Evolutionary conservation across 208 protist species (phyloP), one percentile per base, ranked within the genome.

Genomic region (Trypanosoma caninum): DNA sequence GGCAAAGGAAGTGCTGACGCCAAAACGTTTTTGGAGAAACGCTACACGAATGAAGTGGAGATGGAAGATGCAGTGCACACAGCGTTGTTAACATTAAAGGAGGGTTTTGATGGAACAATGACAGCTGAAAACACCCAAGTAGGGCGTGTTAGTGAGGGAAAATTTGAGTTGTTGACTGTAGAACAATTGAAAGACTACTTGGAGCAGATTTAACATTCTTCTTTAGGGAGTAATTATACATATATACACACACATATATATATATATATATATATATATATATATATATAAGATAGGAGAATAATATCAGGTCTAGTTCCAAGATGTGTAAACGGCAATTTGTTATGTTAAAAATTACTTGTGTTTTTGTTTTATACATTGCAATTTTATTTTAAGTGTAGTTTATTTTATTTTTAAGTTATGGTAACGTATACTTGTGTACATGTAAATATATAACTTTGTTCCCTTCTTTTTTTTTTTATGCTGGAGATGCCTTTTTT

Each of bases 21-120:
- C 13, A 99, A 99, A 67, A 98, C 96, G 6, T 99, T 99, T 63
- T 67, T 99, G 30, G 98, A 99, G 82, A 99, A 99, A 82, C 93
- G 97, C 13, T 99, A 98, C 72, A 97, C 84, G 50, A 91, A 92
- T 23, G 98, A 99, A 54, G 98, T 99, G 64, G 97, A 99, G 59
- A 74, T 99, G 7, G 98, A 99, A 65, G 99, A 99, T 87, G 98
- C 98, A 13, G 96, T 99, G 28, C 96, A 99, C 76, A 99, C 97
- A 2, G 98, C 99, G 10, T 94, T 99, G 42, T 74, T 99, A 16
- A 99, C 98, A 4, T 74, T 99, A 7, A 99, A 99, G 69, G 97
- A 99, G 54, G 84, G 86, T 0, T 97, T 97, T 69, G 89, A 97
- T 66, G 94, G 94, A 7, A 87, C 98, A 59, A 97, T 99, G 82